Evolutionary conservation across 306 rosid species (phyloP).

Genomic region (Cajanus cajan): DNA sequence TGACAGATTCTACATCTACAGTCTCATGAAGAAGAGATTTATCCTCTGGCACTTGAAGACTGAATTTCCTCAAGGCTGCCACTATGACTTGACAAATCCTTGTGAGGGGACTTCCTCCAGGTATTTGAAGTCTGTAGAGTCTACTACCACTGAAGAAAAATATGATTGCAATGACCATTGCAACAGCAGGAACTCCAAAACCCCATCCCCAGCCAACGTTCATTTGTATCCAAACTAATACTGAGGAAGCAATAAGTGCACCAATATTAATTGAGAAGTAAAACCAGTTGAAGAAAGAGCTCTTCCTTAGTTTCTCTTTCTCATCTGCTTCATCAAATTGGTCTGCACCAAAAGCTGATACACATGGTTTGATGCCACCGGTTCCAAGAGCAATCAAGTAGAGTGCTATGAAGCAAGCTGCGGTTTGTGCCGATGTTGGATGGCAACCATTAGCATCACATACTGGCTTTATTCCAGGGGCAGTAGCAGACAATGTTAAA

Average conservation of each 20-base stretch:
- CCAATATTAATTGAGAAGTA: slow-evolving; percentile 81
- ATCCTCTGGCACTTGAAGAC: slow-evolving; percentile 50
- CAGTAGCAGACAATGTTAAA: slow-evolving; percentile 61
- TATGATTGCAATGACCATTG: slow-evolving; percentile 66
- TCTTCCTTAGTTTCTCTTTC: slow-evolving; percentile 56
- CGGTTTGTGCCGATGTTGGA: slow-evolving; percentile 49
- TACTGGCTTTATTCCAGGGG: slow-evolving; percentile 57
- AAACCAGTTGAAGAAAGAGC: slow-evolving; percentile 89
- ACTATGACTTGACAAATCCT: slow-evolving; percentile 72
- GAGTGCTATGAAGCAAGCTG: slow-evolving; percentile 52
- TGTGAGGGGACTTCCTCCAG: slow-evolving; percentile 85
- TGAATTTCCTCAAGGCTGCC: slow-evolving; percentile 57
- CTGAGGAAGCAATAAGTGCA: slow-evolving; percentile 71
- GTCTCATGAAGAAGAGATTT: slow-evolving; percentile 75
- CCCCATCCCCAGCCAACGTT: slow-evolving; percentile 95
- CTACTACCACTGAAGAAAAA: slow-evolving; percentile 61
- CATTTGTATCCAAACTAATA: slow-evolving; percentile 80
- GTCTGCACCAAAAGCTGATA: slow-evolving; percentile 86
- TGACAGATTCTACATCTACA: slow-evolving; percentile 55
- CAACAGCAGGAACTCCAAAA: slow-evolving; percentile 81
- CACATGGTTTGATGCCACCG: slow-evolving; percentile 90
- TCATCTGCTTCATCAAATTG: slow-evolving; percentile 74
- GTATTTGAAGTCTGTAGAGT: slow-evolving; percentile 63
- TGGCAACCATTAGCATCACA: slow-evolving; percentile 56
- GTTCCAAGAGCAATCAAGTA: slow-evolving; percentile 86